Base-by-base conservation (phyloP, 345 rosid species). In the Erucastrum elatum region DNA sequence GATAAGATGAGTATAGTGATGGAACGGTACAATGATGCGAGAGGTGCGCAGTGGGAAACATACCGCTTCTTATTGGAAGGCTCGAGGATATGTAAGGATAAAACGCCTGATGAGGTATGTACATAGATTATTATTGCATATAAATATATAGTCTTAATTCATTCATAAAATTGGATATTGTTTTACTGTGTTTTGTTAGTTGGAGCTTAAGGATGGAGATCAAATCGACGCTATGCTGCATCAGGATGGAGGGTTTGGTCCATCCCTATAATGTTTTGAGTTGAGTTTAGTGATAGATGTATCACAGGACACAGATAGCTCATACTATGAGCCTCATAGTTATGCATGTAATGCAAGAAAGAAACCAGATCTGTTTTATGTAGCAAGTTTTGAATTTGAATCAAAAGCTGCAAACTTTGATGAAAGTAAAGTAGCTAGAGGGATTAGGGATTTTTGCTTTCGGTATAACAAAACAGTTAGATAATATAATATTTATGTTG, bases 291-390 rank as follows among this genome's bases (percentile, higher is more conserved):
- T 29, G 69, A 17, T 5, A 10, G 51, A 75, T 53, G 70, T 30
- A 6, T 41, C 1, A 37, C 12, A 15, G 11, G 33, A 11, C 46
- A 11, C 44, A 6, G 33, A 73, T 11, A 60, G 51, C 39, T 63
- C 4, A 7, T 21, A 21, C 21, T 21, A 21, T 21, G 21, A 21
- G 21, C 21, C 21, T 35, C 31, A 11, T 29, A 8, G 68, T 46
- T 63, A 30, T 63, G 33, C 8, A 63, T 63, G 31, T 29, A 29
- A 29, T 29, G 21, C n/a, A 8, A 63, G 70, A 64, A 74, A 64
- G 10, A 69, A 74, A 31, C 10, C 65, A 64, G 58, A 66, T 78
- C 2, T 17, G 8, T 78, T 71, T 77, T 71, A 2, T 65, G 60
- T 41, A 17, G 6, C 62, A 65, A 71, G 71, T 35, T 35, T 56